Evolutionary conservation across 2,329 filamentous ascomycete genomes (phyloP), one percentile per base, ranked within the genome.

Genomic region (Didymosphaeria variabile): DNA sequence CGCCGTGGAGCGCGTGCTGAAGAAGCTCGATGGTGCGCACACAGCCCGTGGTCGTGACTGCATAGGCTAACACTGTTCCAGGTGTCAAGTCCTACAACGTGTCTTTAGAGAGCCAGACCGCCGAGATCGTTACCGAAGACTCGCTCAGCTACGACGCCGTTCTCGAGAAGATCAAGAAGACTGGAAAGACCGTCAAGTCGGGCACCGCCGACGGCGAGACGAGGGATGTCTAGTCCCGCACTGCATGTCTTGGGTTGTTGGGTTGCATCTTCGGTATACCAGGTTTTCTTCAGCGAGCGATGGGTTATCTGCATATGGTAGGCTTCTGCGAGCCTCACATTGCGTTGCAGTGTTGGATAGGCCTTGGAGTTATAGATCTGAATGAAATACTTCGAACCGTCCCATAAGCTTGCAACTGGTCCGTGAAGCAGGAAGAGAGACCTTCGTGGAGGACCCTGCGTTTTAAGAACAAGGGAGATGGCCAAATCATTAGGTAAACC

Each of bases 101-200:
- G 67, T 93, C 88, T 59, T 92, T 98, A 75, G 92, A 97, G 66
- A 89, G 85, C 68, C 93, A 98, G 79, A 93, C 87, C 64, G 94
- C 93, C 67, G 88, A 88, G 68, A 87, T 98, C 69, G 83, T 90
- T 69, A 88, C 93, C 66, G 87, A 89, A 67, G 84, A 88, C 4
- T 83, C 81, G 58, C 85, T 96, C 65, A 84, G 87, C 60, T 97
- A 94, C 83, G 88, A 92, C 67, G 92, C 88, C 52, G 92, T 97
- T 61, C 88, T 97, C 63, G 85, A 87, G 77, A 96, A 92, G 79
- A 97, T 97, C 79, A 89, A 91, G 86, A 97, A 97, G 88, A 97
- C 94, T 13, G 94, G 94, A 74, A 97, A 97, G 88, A 91, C 90
- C 75, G 89, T 97, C 77, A 96, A 91, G 80, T 88, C 85, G 31